Conservation (phyloP, 2,329 filamentous ascomycete genomes). For the Pyrenophora seminiperda region DNA sequence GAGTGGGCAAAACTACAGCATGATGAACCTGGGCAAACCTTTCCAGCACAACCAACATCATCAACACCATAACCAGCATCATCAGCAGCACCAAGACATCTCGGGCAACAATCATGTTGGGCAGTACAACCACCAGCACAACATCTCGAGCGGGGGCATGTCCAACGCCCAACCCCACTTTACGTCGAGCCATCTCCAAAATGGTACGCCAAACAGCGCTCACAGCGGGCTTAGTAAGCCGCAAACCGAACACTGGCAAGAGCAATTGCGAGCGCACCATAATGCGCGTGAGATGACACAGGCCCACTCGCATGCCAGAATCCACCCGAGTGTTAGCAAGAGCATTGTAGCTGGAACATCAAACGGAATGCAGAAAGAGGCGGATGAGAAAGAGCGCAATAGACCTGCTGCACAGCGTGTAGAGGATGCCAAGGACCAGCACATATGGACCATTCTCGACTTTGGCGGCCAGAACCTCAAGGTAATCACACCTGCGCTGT, state of each 20-base stretch:
- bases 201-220: constrained; percentile 61
- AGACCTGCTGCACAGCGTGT: constrained; percentile 65
- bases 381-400: constrained; percentile 64
- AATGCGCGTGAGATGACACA: constrained; percentile 72
- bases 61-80: constrained; percentile 58
- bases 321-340: constrained; percentile 72
- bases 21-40: constrained; percentile 70
- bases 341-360: constrained; percentile 62
- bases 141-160: constrained; percentile 65
- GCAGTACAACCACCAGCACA: constrained; percentile 66
- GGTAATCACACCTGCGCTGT: constrained; percentile 77
- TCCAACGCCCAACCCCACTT: constrained; percentile 69
- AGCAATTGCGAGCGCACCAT: constrained; percentile 81
- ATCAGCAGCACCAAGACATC: constrained; percentile 66
- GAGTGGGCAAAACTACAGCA: constrained; percentile 59
- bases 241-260: constrained; percentile 79
- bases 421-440: constrained; percentile 52
- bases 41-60: constrained; percentile 64
- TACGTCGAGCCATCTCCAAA: constrained; percentile 63
- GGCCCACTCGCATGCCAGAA: constrained; percentile 75
- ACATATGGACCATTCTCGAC: constrained; percentile 92
- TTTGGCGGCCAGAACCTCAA: constrained; percentile 94
- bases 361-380: constrained; percentile 56
- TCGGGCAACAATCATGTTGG: constrained; percentile 56
- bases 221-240: constrained; percentile 63